These are phyloP conservation scores for Imleria badia DNA, from an alignment of 768 basidiomycete genomes.

Conservation along the genomic window DNA sequence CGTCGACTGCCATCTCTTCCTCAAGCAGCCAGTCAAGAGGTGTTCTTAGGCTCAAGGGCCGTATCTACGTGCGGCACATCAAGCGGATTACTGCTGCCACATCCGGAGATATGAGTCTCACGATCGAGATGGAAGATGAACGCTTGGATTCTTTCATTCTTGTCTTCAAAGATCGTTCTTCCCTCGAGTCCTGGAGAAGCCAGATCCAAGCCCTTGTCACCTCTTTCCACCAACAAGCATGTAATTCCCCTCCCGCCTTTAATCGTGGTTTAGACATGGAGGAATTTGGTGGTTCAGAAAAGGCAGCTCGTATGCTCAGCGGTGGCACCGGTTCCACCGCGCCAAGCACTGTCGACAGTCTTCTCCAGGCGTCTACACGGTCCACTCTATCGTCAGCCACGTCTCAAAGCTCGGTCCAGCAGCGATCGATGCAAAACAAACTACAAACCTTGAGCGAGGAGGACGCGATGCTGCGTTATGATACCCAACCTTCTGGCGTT, in stretches of 20 bases:
- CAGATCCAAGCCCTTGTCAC: slow-evolving; percentile 80
- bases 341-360: slow-evolving; percentile 58
- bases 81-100: slow-evolving; percentile 82
- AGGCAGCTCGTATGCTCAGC: slow-evolving; percentile 78
- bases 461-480: slow-evolving; percentile 61
- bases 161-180: slow-evolving; percentile 88
- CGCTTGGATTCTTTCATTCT: slow-evolving; percentile 92
- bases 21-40: slow-evolving; percentile 45
- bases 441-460: slow-evolving; percentile 70
- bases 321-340: slow-evolving; percentile 66
- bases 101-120: slow-evolving; percentile 85
- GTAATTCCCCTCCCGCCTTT: slow-evolving; percentile 30
- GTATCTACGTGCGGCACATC: slow-evolving; percentile 95
- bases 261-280: slow-evolving; percentile 56
- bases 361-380: slow-evolving; percentile 63
- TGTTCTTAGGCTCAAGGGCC: slow-evolving; percentile 87
- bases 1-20: slow-evolving; percentile 41
- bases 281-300: slow-evolving; percentile 75
- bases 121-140: slow-evolving; percentile 98
- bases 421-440: slow-evolving; percentile 41
- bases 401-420: slow-evolving; percentile 58
- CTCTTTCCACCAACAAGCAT: slow-evolving; percentile 59
- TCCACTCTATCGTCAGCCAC: slow-evolving; percentile 76
- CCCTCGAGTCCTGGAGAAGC: slow-evolving; percentile 84
- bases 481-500: slow-evolving; percentile 46